Base-by-base conservation (phyloP, 176 grass and related monocot species). In the Rhynchospora pubera region DNA sequence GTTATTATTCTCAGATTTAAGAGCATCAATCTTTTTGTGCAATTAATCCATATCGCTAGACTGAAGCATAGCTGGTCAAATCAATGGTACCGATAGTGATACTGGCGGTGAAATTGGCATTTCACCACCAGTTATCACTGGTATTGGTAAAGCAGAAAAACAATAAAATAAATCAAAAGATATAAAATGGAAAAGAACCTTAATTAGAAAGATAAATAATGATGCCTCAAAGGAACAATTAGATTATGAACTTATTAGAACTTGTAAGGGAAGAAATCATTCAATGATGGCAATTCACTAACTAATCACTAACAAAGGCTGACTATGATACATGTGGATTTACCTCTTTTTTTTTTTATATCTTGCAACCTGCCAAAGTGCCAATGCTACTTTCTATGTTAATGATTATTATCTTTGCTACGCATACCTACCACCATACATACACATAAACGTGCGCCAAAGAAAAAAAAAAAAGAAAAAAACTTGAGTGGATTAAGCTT, bases 401-500 rank as follows among this genome's bases (percentile, higher is more conserved):
- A 62, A 71, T 47, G 67, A 71, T 12, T 22, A 45, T 21, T 21
- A 21, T 46, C 43, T 71, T 32, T 64, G 9, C 16, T 48, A 48
- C 2, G 68, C 8, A 72, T 72, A 72, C n/a, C 42, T 19, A 22
- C 44, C 5, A 9, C 6, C 68, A 72, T n/a, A 14, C 24, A 47
- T 22, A 64, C n/a, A 72, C 21, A 66, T 39, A 67, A 67, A 72
- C 44, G 44, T 72, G 68, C 68, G 9, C 68, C 48, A 72, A 72
- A 50, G 22, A 44, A 69, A 9, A 56, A 16, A 16, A n/a, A n/a
- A n/a, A n/a, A n/a, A n/a, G n/a, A n/a, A n/a, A n/a, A 57, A 57
- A 57, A n/a, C 26, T 28, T 18, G 53, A 57, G 10, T 21, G 66
- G 22, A 47, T 71, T 72, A 72, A 5, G n/a, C 8, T 72, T 18